These are phyloP conservation scores for Volvox carteri DNA, from an alignment of 163 green algal genomes.

Conservation along the genomic window DNA sequence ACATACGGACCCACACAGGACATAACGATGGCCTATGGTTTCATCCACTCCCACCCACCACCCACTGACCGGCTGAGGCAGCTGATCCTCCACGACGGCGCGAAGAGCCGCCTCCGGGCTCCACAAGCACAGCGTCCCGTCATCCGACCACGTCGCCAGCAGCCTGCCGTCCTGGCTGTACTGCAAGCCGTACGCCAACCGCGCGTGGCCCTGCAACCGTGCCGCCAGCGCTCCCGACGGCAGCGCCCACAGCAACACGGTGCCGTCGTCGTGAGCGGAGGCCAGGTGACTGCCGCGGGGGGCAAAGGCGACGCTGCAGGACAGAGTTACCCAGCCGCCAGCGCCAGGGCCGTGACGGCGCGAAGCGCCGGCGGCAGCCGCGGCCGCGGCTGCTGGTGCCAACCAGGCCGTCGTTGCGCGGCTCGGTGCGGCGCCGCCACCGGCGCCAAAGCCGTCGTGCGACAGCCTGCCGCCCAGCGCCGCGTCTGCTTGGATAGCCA, in stretches of 20 bases:
- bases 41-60: not conserved
- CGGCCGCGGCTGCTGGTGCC: not conserved
- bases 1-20: not conserved
- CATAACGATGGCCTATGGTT: not conserved
- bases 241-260: constrained; percentile 15
- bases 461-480: no score
- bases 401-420: not conserved
- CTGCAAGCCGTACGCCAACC: constrained; percentile 11
- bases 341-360: not conserved
- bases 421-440: not conserved
- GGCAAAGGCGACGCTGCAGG: constrained; percentile 11
- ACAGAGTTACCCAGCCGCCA: constrained; percentile 43
- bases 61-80: not conserved
- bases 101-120: not conserved
- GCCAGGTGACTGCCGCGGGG: not conserved
- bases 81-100: not conserved
- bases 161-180: constrained; percentile 1
- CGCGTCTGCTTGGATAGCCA: constrained; percentile 11
- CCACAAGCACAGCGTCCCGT: constrained; percentile 38
- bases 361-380: not conserved
- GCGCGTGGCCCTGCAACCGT: constrained; percentile 15
- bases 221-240: not conserved
- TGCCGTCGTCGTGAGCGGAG: constrained; percentile 43
- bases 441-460: not conserved
- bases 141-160: constrained; percentile 28